Conservation (phyloP, 116 monocot species). For the Iris pallida region DNA sequence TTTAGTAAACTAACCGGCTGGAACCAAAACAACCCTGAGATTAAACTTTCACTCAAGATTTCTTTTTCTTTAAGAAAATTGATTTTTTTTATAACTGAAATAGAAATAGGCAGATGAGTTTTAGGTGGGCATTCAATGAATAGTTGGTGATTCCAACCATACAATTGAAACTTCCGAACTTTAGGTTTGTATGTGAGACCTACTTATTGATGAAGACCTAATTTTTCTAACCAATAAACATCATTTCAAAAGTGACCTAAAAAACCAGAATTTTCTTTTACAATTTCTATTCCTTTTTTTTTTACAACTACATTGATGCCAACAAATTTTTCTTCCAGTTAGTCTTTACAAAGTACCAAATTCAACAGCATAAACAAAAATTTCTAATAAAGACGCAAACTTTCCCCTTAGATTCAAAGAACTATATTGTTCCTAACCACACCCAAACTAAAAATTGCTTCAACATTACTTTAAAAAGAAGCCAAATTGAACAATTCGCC, state of each 20-base stretch:
- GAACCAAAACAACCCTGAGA: neutral
- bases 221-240: no score
- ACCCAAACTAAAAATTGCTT: neutral
- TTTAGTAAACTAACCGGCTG: constrained; percentile 59
- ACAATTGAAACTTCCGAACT: neutral
- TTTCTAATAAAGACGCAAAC: no score
- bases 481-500: neutral
- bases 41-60: neutral
- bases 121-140: neutral
- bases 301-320: no score
- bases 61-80: neutral
- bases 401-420: neutral
- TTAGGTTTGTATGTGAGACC: no score
- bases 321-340: no score
- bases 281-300: no score
- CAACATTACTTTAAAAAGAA: neutral
- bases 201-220: no score
- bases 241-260: no score
- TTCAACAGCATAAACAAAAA: no score
- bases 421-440: neutral
- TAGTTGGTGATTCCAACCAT: neutral
- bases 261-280: no score
- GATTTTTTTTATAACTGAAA: no score
- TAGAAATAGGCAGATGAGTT: neutral
- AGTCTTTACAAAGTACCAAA: no score